Evolutionary conservation across 345 rosid genomes (phyloP).

Genomic region (Salix koriyanagi): DNA sequence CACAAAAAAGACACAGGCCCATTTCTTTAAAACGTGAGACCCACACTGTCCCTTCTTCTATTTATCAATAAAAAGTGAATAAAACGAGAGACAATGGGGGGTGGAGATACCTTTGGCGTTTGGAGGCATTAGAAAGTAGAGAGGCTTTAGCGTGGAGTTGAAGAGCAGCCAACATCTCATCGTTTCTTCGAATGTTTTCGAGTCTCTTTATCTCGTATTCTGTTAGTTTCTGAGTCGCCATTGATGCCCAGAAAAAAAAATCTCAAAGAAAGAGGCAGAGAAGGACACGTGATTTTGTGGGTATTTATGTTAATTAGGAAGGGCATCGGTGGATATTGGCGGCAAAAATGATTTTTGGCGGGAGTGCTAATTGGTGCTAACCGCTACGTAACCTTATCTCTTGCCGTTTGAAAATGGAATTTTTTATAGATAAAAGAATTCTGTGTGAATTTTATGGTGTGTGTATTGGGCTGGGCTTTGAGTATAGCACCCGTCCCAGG

Average conservation of each 20-base stretch:
- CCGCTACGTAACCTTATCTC: not conserved
- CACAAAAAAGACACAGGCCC: not conserved
- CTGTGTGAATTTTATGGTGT: no score
- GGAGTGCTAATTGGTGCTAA: not conserved
- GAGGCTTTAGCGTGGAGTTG: conserved; percentile 53
- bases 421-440: no score
- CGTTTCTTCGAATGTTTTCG: conserved; percentile 73
- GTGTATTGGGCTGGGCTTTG: no score
- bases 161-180: conserved; percentile 71
- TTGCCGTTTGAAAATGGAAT: not conserved
- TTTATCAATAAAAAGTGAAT: no score
- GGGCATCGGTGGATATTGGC: conserved; percentile 6
- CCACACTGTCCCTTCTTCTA: not conserved
- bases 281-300: not conserved
- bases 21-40: not conserved
- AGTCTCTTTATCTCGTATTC: conserved; percentile 78
- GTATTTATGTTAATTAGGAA: not conserved
- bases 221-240: conserved; percentile 57
- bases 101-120: conserved; percentile 42
- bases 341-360: conserved; percentile 17
- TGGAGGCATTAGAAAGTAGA: conserved; percentile 47
- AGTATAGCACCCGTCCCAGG: no score
- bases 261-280: not conserved
- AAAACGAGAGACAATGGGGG: no score
- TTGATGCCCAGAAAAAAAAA: conserved; percentile 8